These are phyloP conservation scores for Irpex sp. DNA, from an alignment of 1,284 basidiomycete genomes.

Conservation along the genomic window DNA sequence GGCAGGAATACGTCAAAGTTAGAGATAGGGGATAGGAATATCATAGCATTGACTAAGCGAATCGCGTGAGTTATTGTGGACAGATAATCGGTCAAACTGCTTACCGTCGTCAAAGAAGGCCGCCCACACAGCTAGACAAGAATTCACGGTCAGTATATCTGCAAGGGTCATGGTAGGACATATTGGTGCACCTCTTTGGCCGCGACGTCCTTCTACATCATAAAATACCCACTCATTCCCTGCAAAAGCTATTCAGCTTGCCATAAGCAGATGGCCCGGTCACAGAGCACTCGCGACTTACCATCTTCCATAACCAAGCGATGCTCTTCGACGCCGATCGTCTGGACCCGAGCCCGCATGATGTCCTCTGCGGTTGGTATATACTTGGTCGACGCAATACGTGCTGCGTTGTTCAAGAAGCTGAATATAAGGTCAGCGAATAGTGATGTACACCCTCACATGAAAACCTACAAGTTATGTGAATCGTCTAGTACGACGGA, in stretches of 20 bases:
- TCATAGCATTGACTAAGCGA: constrained; percentile 49
- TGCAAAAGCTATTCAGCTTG: constrained; percentile 25
- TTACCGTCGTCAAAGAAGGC: constrained; percentile 63
- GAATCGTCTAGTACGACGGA: constrained; percentile 50
- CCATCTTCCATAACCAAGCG: constrained; percentile 48
- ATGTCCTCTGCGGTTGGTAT: constrained; percentile 58
- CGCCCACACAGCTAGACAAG: constrained; percentile 50
- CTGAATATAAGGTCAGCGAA: constrained; percentile 27
- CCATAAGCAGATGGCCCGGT: constrained; percentile 1
- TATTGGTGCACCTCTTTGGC: constrained; percentile 44
- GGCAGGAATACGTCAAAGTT: constrained; percentile 61
- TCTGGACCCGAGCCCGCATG: constrained; percentile 59
- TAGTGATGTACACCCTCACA: background rate
- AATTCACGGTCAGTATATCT: background rate
- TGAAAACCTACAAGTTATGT: constrained; percentile 51
- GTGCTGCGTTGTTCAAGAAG: constrained; percentile 51
- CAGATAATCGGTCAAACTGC: constrained; percentile 11
- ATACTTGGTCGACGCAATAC: constrained; percentile 49
- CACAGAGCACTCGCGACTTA: constrained; percentile 15
- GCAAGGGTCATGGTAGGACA: background rate
- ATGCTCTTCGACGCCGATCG: constrained; percentile 62
- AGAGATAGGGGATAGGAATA: constrained; percentile 64
- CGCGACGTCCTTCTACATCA: constrained; percentile 56
- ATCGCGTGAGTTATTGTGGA: background rate
- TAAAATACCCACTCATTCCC: constrained; percentile 57